Evolutionary conservation across 768 basidiomycete species (phyloP).

Genomic region (Boletus eberwhitei): DNA sequence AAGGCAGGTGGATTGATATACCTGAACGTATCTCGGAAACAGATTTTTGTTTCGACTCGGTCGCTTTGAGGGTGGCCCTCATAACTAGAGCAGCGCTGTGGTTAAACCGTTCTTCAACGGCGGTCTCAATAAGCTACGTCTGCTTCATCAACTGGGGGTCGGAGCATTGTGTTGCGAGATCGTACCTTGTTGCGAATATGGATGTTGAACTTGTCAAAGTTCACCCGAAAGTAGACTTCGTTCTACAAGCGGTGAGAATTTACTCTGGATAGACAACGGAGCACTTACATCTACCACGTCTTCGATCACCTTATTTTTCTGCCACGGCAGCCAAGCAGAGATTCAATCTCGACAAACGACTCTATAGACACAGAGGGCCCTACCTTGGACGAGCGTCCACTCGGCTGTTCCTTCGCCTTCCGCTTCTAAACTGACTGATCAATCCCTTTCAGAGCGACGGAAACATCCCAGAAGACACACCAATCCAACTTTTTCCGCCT

Average conservation of each 20-base stretch:
- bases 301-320: conserved; percentile 46
- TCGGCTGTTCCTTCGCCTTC: conserved; percentile 45
- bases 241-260: conserved; percentile 42
- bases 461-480: conserved; percentile 34
- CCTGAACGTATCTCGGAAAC: conserved; percentile 65
- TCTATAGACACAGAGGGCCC: background rate
- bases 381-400: conserved; percentile 56
- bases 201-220: conserved; percentile 83
- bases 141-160: conserved; percentile 12
- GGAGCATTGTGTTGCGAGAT: background rate
- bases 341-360: conserved; percentile 7
- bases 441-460: conserved; percentile 1
- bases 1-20: conserved; percentile 23
- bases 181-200: conserved; percentile 83
- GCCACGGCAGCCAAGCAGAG: conserved; percentile 26
- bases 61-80: conserved; percentile 65
- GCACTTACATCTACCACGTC: conserved; percentile 64
- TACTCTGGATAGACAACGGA: background rate
- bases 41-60: conserved; percentile 59
- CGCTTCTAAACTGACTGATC: conserved; percentile 52
- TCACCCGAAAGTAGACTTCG: conserved; percentile 76
- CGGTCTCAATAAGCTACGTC: conserved; percentile 69
- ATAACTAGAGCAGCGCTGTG: conserved; percentile 67
- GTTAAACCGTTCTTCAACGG: conserved; percentile 80
- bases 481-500: conserved; percentile 68